A percentile compares a stretch with the other conserved stretches of the same genome.
phyloP scores from a whole-genome alignment of 148 eudicot species.

The Rheum nobile region DNA sequence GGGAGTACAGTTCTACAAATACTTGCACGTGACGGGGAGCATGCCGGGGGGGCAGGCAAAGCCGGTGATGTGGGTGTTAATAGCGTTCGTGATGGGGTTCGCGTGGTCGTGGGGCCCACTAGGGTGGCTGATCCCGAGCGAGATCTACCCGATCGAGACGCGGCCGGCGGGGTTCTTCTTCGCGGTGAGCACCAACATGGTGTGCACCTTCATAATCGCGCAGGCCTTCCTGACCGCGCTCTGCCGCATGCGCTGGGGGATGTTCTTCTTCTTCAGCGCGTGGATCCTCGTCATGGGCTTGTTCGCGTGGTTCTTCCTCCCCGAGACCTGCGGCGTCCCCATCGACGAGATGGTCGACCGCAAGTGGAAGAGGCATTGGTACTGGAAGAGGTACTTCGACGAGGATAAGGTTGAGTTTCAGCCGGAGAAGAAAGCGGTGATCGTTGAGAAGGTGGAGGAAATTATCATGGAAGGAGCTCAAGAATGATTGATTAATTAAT shows the following conservation, averaged over 20 bases:
- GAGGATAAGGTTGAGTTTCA: constrained; percentile 11
- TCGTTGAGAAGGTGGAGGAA: not conserved
- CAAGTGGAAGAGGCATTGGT: constrained; percentile 36
- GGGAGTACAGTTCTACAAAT: not conserved
- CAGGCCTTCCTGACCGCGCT: constrained; percentile 34
- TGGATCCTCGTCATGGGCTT: constrained; percentile 25
- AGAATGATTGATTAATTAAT: not conserved
- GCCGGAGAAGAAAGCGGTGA: not conserved
- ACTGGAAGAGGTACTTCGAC: constrained; percentile 27
- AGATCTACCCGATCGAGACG: constrained; percentile 84
- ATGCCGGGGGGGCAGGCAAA: not conserved
- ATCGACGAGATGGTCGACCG: constrained; percentile 31
- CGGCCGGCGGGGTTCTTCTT: constrained; percentile 88
- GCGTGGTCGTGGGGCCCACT: constrained; percentile 99
- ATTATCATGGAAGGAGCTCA: not conserved
- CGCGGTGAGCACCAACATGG: constrained; percentile 68
- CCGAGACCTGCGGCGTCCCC: constrained; percentile 30
- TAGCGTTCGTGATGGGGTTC: constrained; percentile 47
- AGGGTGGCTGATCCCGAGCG: constrained; percentile 96
- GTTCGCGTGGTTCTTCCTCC: constrained; percentile 16
- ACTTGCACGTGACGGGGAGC: not conserved
- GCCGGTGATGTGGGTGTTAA: not conserved
- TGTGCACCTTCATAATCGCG: constrained; percentile 67
- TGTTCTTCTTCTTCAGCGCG: constrained; percentile 28
- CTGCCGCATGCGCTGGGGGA: constrained; percentile 14